A percentile compares a stretch with the other conserved stretches of the same genome.
Conservation (phyloP, 1,284 basidiomycete genomes). For the Phellopilus nigrolimitatus region DNA sequence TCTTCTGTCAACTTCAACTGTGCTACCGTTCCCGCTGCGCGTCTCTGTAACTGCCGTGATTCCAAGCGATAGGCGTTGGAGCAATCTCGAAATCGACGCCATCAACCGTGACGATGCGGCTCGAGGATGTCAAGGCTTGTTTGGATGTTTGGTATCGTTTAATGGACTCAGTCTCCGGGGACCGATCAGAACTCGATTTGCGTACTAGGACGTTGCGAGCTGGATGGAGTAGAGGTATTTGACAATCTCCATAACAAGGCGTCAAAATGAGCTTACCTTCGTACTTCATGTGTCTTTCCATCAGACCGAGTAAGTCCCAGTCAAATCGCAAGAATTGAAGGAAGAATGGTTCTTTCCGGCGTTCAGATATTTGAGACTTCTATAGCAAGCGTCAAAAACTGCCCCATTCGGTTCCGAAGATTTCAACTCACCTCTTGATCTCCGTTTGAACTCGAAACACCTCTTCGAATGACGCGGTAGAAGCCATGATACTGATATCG, state of each 20-base stretch:
- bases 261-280: neutral
- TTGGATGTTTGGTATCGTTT: neutral
- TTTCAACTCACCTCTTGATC: neutral
- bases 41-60: slow-evolving; percentile 5
- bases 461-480: slow-evolving; percentile 5
- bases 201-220: neutral
- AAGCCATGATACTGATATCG: slow-evolving; percentile 11
- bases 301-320: neutral
- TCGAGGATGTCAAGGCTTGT: neutral
- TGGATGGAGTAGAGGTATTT: neutral
- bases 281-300: neutral
- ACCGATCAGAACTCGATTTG: neutral
- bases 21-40: no score
- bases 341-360: no score
- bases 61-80: neutral
- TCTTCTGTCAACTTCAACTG: no score
- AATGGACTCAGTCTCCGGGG: neutral
- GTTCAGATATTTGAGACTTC: no score
- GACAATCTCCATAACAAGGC: neutral
- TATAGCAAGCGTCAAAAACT: no score
- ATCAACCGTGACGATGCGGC: slow-evolving; percentile 12
- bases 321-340: slow-evolving; percentile 6
- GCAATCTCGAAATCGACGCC: slow-evolving; percentile 10
- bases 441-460: neutral
- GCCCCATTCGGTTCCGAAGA: no score